Conservation (phyloP, 495 filamentous ascomycete genomes). For the Neurospora sp. region DNA sequence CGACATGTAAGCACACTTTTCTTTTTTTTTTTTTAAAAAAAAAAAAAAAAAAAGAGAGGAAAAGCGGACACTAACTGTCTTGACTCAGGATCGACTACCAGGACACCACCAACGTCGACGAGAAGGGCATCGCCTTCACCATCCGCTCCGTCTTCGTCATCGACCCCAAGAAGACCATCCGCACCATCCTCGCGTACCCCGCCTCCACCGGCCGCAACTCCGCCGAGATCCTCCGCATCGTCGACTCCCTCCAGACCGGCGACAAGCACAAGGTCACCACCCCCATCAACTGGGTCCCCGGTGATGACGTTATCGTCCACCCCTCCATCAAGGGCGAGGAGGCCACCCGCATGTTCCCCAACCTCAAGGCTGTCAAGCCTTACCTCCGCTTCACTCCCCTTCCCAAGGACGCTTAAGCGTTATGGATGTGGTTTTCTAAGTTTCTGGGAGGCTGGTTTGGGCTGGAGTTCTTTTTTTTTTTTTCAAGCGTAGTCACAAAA, state of each 20-base stretch:
- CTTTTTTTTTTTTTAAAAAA: no score
- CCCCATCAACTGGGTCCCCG: conserved; percentile 83
- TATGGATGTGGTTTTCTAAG: background rate
- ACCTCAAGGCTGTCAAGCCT: conserved; percentile 89
- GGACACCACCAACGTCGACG: conserved; percentile 74
- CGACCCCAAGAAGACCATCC: conserved; percentile 96
- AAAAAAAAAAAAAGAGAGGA: no score
- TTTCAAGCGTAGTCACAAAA: background rate
- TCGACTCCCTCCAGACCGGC: conserved; percentile 94
- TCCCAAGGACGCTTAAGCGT: conserved; percentile 36
- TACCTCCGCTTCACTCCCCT: conserved; percentile 68
- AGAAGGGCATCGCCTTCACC: conserved; percentile 95
- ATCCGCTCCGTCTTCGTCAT: conserved; percentile 99
- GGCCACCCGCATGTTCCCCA: conserved; percentile 83
- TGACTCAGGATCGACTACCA: conserved; percentile 62
- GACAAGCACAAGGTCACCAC: conserved; percentile 94
- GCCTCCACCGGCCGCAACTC: conserved; percentile 96
- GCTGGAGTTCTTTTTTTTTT: background rate
- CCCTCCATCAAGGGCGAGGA: conserved; percentile 77
- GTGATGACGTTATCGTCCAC: conserved; percentile 93
- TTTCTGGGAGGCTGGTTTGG: background rate
- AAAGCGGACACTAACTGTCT: background rate
- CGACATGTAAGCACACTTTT: conserved; percentile 66
- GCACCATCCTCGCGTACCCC: conserved; percentile 91
- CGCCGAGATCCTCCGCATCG: conserved; percentile 86